These are phyloP conservation scores for Candida piceae DNA, from an alignment of 805 yeast genomes.

Conservation along the genomic window DNA sequence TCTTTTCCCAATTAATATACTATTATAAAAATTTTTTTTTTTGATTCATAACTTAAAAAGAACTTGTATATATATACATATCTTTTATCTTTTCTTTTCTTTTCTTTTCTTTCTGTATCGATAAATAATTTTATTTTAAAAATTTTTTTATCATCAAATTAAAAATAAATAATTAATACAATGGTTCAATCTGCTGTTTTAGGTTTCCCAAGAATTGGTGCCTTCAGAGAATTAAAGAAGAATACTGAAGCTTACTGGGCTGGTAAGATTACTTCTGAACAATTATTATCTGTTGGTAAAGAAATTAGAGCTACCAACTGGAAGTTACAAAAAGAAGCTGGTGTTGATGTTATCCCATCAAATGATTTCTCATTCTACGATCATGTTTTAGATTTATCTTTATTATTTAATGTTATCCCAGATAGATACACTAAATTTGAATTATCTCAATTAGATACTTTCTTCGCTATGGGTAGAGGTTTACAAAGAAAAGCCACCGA, in stretches of 20 bases:
- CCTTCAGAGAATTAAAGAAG: slow-evolving; percentile 98
- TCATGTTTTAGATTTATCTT: slow-evolving; percentile 89
- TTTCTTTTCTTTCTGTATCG: background rate
- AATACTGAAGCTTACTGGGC: slow-evolving; percentile 99
- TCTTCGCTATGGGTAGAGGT: slow-evolving; percentile 99
- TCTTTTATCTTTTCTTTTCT: background rate
- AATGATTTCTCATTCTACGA: slow-evolving; percentile 98
- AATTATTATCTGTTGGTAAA: slow-evolving; percentile 87
- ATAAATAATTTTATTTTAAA: background rate
- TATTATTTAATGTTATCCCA: slow-evolving; percentile 93
- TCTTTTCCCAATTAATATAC: too few relatives aligned
- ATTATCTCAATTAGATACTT: slow-evolving; percentile 82
- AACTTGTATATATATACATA: background rate
- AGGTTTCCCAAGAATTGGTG: slow-evolving; percentile 99
- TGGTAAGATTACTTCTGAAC: slow-evolving; percentile 86
- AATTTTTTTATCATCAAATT: slow-evolving; percentile 3
- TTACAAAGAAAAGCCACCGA: slow-evolving; percentile 94
- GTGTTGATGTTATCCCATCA: slow-evolving; percentile 95
- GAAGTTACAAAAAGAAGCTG: slow-evolving; percentile 95
- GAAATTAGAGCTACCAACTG: slow-evolving; percentile 94
- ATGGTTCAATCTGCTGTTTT: slow-evolving; percentile 97
- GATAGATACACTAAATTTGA: slow-evolving; percentile 92
- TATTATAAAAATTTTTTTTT: too few relatives aligned
- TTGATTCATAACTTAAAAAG: background rate
- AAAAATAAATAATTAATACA: slow-evolving; percentile 3